Evolutionary conservation across 2,329 filamentous ascomycete species (phyloP).

Genomic region (Pseudocercospora eumusae): DNA sequence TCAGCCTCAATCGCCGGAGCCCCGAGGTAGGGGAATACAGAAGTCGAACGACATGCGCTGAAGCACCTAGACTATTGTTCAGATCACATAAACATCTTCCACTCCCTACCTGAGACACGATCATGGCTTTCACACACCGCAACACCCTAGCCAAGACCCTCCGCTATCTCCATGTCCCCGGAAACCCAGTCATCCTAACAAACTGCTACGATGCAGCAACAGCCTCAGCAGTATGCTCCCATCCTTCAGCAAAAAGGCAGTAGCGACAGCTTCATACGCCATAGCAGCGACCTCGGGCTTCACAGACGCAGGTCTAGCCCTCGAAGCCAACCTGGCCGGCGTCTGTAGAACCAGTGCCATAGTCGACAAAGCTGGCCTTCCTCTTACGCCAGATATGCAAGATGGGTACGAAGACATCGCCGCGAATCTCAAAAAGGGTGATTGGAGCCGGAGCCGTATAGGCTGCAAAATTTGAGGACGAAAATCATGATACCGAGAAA

Average conservation of each 20-base stretch:
- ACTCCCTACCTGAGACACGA: neutral
- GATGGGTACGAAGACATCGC: slow-evolving; percentile 60
- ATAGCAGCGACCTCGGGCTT: slow-evolving; percentile 40
- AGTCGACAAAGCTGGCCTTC: slow-evolving; percentile 46
- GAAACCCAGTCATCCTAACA: slow-evolving; percentile 55
- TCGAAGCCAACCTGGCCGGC: slow-evolving; percentile 55
- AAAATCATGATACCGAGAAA: slow-evolving; percentile 41
- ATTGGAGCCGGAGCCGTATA: slow-evolving; percentile 55
- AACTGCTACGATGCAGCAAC: slow-evolving; percentile 60
- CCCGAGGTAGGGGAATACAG: neutral
- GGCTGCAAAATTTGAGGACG: slow-evolving; percentile 64
- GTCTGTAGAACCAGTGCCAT: slow-evolving; percentile 50
- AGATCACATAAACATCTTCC: neutral
- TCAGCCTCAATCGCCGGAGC: neutral
- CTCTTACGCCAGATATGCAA: slow-evolving; percentile 61
- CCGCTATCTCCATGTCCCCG: slow-evolving; percentile 53
- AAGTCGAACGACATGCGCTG: neutral
- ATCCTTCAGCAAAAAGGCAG: slow-evolving; percentile 48
- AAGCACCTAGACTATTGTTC: neutral
- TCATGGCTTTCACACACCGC: slow-evolving; percentile 19
- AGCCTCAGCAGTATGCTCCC: slow-evolving; percentile 49
- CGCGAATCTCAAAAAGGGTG: slow-evolving; percentile 47
- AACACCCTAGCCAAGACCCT: slow-evolving; percentile 19
- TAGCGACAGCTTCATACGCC: slow-evolving; percentile 43
- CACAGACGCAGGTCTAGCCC: slow-evolving; percentile 47